phyloP scores from a whole-genome alignment of 352 stramenopile species.

The Thraustotheca clavata region DNA sequence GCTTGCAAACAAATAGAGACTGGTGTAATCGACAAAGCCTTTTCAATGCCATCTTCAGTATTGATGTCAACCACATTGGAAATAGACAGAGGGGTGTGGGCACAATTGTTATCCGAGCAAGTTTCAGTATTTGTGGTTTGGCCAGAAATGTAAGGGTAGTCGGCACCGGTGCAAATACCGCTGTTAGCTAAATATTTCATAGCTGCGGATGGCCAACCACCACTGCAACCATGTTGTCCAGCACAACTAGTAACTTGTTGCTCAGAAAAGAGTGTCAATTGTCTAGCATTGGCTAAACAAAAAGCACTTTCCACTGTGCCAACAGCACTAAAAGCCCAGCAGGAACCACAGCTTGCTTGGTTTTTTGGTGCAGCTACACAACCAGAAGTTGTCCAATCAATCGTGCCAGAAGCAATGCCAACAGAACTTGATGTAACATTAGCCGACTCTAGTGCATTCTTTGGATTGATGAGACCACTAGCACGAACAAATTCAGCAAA shows the following conservation, averaged over 20 bases:
- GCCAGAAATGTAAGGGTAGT: slow-evolving; percentile 17
- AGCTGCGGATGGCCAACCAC: slow-evolving; percentile 48
- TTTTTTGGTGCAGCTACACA: slow-evolving; percentile 26
- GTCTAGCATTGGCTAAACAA: slow-evolving; percentile 25
- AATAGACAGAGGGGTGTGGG: background rate
- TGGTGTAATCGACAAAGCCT: slow-evolving; percentile 35
- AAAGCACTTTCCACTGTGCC: slow-evolving; percentile 25
- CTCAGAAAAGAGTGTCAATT: slow-evolving; percentile 36
- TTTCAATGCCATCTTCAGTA: slow-evolving; percentile 34
- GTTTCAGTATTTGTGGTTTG: slow-evolving; percentile 27
- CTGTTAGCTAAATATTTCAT: slow-evolving; percentile 47
- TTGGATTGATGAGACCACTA: background rate
- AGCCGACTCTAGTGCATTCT: background rate
- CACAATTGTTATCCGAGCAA: background rate
- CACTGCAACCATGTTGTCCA: slow-evolving; percentile 42
- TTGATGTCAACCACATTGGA: slow-evolving; percentile 28
- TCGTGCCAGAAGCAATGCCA: background rate
- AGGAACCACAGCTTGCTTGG: slow-evolving; percentile 36
- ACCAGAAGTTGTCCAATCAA: slow-evolving; percentile 20
- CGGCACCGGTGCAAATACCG: background rate
- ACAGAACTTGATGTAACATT: background rate
- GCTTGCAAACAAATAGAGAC: slow-evolving; percentile 57
- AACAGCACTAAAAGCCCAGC: slow-evolving; percentile 37
- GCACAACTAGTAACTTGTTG: slow-evolving; percentile 70
- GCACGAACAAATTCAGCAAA: slow-evolving; percentile 44